Base-by-base conservation (phyloP, 805 yeast genomes). In the Limtongozyma cylindracea region DNA sequence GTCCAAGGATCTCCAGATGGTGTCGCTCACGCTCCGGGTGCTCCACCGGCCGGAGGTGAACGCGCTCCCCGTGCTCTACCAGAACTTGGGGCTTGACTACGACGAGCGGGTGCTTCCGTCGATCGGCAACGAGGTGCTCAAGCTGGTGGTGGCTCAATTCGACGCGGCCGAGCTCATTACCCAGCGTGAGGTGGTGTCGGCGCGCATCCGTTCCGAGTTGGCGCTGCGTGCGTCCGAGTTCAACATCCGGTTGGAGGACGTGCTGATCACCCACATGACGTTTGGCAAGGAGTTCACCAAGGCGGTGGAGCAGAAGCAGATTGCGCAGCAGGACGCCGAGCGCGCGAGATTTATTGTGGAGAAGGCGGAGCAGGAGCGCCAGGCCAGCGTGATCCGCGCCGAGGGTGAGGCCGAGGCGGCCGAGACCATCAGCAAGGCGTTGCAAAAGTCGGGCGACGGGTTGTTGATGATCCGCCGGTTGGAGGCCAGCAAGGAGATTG, bases 321-420 rank as follows among this genome's bases (percentile, higher is more conserved):
- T 88, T 49, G 98, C 98, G 16, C 98, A 88, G 53, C 98, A 88
- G 50, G 98, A 88, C 42, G 96, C 98, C 12, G 96, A 88, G 54
- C 63, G 98, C 33, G 94, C 96, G 27, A 73, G 72, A 39, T 88
- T 65, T 41, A 55, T 35, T 29, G 32, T 88, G 25, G 95, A 82
- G 41, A 73, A 73, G 42, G 96, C 96, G 6, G 95, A 88, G 47
- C 98, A 88, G 52, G 96, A 84, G 47, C 66, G 92, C 42, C 82
- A 73, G 45, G 98, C 96, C 2, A 55, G 76, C 21, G 78, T 88
- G 36, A 82, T 88, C 33, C 67, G 96, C 38, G 98, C 98, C 14
- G 98, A 88, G 49, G 98, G 96, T 50, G 98, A 88, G 52, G 98
- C 98, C 22, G 96, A 88, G 47, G 78, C 93, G 26, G 98, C 98